phyloP scores from a whole-genome alignment of 179 eudicot genomes.

The Drosera spatulata region DNA sequence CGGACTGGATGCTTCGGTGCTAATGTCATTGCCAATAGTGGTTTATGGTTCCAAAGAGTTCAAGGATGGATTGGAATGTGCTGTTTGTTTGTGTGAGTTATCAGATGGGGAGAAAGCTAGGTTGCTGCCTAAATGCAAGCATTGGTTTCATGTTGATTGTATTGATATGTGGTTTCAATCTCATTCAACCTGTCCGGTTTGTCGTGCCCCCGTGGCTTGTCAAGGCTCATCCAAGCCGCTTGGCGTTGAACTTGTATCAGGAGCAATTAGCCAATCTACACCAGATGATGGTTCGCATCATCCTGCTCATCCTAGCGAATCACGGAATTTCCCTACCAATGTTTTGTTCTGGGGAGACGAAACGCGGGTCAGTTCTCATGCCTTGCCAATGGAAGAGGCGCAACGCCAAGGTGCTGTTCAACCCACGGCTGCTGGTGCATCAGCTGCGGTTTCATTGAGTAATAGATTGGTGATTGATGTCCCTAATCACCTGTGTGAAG shows the following conservation, averaged over 20 bases:
- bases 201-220: constrained; percentile 35
- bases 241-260: constrained; percentile 4
- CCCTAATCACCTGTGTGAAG: constrained; percentile 29
- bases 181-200: constrained; percentile 80
- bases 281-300: constrained; percentile 3
- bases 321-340: constrained; percentile 47
- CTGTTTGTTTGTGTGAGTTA: constrained; percentile 74
- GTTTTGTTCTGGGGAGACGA: constrained; percentile 70
- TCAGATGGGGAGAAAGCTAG: constrained; percentile 54
- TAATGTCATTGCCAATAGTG: constrained; percentile 35
- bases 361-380: constrained; percentile 33
- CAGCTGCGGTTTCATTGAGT: constrained; percentile 13
- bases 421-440: constrained; percentile 6
- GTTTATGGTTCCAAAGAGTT: constrained; percentile 31
- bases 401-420: neutral
- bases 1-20: constrained; percentile 52
- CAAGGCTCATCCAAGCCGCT: neutral
- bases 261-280: neutral
- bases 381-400: constrained; percentile 15
- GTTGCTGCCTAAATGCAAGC: constrained; percentile 63
- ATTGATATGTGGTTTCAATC: constrained; percentile 89
- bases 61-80: constrained; percentile 60
- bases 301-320: constrained; percentile 13
- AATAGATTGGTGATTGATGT: constrained; percentile 35
- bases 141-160: constrained; percentile 78